Base-by-base conservation (phyloP, 768 basidiomycete species). In the Rhodocollybia butyracea region DNA sequence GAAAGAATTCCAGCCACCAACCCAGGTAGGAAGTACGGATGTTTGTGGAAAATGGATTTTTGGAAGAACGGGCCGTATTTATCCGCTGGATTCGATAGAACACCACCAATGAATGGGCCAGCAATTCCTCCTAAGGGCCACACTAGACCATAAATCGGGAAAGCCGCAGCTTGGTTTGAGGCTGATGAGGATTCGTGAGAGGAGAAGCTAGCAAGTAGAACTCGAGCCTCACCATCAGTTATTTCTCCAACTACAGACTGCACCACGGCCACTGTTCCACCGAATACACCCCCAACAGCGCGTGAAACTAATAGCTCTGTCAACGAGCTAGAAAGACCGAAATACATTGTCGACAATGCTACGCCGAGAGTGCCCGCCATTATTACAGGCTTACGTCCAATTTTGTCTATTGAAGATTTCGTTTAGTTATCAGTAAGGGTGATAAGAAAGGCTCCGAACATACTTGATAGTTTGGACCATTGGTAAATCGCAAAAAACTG, bases 351-450 rank as follows among this genome's bases (percentile, higher is more conserved):
- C 3, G 82, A 70, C 22, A 78, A 32, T 3, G 78, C 78, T 22
- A 80, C 73, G 6, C 82, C 82, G 2, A 76, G 32, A 24, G 76
- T 75, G 12, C 84, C 84, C 4, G 70, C 52, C 26, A 88, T 71
- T 11, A 89, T 74, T 27, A 88, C 77, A 30, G 88, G 88, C n/a
- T 82, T 77, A 5, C 88, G 78, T n/a, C 87, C 88, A 29, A 86
- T 70, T 38, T 71, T 61, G 66, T 88, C 86, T 84, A 55, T 2
- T 50, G 11, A 22, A 19, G 7, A 5, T 12, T 5, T 12, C n/a
- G 57, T 38, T 15, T 46, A 46, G 22, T 19, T 17, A 4, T 10
- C 29, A 11, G 46, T 24, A 22, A 19, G 30, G 57, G 17, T 59
- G 47, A 17, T 24, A 50, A 36, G 36, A 7, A 17, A n/a, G 46